Percentiles rank a stretch among this genome's conserved stretches.
These are phyloP conservation scores for Lyophyllum atratum DNA, from an alignment of 768 basidiomycete species.

Conservation along the genomic window DNA sequence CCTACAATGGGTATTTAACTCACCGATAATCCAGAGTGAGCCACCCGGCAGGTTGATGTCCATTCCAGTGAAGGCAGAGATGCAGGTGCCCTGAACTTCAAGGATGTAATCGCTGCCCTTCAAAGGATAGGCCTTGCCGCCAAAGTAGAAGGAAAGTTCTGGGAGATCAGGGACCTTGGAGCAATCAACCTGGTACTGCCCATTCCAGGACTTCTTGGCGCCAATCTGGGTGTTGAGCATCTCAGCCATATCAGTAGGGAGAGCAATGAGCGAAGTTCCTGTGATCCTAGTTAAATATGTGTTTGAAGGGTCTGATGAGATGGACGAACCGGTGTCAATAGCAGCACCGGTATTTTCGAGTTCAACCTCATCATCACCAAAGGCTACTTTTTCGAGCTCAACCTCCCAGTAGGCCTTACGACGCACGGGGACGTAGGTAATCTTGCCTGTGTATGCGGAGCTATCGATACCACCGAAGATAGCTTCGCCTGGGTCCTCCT, in stretches of 20 bases:
- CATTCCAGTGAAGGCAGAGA: slow-evolving; percentile 90
- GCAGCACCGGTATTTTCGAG: slow-evolving; percentile 93
- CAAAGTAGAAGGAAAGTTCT: slow-evolving; percentile 81
- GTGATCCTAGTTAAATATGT: slow-evolving; percentile 50
- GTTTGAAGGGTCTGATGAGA: not conserved
- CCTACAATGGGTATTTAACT: slow-evolving; percentile 21
- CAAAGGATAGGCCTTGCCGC: slow-evolving; percentile 77
- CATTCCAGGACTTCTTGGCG: slow-evolving; percentile 93
- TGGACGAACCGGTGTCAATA: slow-evolving; percentile 74
- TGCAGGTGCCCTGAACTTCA: slow-evolving; percentile 88
- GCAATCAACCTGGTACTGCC: slow-evolving; percentile 93
- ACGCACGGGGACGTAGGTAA: slow-evolving; percentile 87
- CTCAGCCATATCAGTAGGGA: slow-evolving; percentile 94
- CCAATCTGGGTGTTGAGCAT: slow-evolving; percentile 97
- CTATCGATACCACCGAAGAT: slow-evolving; percentile 89
- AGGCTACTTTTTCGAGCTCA: slow-evolving; percentile 82
- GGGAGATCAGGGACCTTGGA: slow-evolving; percentile 82
- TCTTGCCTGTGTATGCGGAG: slow-evolving; percentile 73
- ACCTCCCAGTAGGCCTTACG: slow-evolving; percentile 99
- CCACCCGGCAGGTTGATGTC: slow-evolving; percentile 85
- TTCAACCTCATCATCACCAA: slow-evolving; percentile 87
- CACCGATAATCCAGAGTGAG: slow-evolving; percentile 89
- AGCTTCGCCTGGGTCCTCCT: slow-evolving; percentile 88
- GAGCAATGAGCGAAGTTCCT: slow-evolving; percentile 93
- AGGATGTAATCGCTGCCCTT: slow-evolving; percentile 88